Base-by-base conservation (phyloP, 345 rosid species). In the Kernera saxatilis region DNA sequence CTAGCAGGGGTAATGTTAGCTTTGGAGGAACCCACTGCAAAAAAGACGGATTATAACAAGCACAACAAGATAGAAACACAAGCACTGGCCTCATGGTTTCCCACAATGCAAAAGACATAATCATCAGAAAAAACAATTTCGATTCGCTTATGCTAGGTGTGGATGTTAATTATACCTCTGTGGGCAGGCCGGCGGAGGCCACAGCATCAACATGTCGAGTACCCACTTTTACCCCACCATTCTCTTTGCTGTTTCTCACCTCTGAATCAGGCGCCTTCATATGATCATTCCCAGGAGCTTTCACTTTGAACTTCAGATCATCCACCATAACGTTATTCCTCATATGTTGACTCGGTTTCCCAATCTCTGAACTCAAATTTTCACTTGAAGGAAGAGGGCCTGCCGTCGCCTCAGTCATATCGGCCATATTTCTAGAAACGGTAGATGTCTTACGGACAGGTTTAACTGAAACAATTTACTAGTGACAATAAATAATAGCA, bases 11-110 rank as follows among this genome's bases (percentile, higher is more conserved):
- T 19, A 83, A 55, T 14, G 89, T 84, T 78, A 95, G 72, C 82
- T 88, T 90, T 52, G 99, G 99, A 51, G 99, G 99, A 78, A 90
- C 89, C 99, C 98, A 95, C 99, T 95, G 88, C 84, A 84, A 40
- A 32, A 36, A 61, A 71, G 23, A 55, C 21, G 46, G 22, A 41
- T 8, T 50, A 71, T 55, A 61, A 70, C 75, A 67, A 30, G 30
- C 53, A 73, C 69, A 69, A 29, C 54, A 63, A 17, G 51, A 21
- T 25, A 27, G 3, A 35, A 54, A 19, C 32, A 41, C 63, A 77
- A 57, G 48, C 44, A 57, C 37, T 56, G 39, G 46, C 10, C 64
- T 58, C 65, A 33, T 50, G 69, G 13, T 58, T 51, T 43, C 25
- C 40, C 36, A 27, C 44, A 63, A 27, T 37, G 29, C 46, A 62